These are phyloP conservation scores for Didymella segeticola DNA, from an alignment of 2,329 filamentous ascomycete species.

Conservation along the genomic window DNA sequence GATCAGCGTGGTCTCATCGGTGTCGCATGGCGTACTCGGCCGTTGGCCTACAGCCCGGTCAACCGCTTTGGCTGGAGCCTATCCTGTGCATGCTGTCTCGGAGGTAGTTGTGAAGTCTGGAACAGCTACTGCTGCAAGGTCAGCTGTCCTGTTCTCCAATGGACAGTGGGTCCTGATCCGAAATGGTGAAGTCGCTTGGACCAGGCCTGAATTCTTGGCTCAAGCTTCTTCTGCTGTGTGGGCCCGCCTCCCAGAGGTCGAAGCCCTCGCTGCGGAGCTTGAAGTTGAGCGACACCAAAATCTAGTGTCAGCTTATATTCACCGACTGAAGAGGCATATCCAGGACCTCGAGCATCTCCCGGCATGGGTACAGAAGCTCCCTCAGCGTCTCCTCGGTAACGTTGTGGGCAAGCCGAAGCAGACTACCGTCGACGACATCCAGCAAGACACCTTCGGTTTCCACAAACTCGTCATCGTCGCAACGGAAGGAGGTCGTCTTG, in stretches of 20 bases:
- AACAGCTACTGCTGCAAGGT: constrained; percentile 76
- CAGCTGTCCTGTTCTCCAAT: constrained; percentile 69
- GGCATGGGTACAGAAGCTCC: constrained; percentile 72
- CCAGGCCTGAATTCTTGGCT: constrained; percentile 80
- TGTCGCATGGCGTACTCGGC: constrained; percentile 76
- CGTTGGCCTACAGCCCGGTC: constrained; percentile 69
- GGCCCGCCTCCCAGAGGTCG: constrained; percentile 76
- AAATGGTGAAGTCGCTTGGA: constrained; percentile 83
- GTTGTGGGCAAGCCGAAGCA: constrained; percentile 65
- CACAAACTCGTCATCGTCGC: constrained; percentile 83
- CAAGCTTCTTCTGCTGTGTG: constrained; percentile 80
- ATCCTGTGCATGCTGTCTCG: constrained; percentile 72
- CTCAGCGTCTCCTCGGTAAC: constrained; percentile 68
- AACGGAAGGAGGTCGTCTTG: constrained; percentile 78
- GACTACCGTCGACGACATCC: constrained; percentile 59
- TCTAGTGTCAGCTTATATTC: constrained; percentile 80
- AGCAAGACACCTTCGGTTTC: constrained; percentile 82
- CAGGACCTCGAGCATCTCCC: constrained; percentile 80
- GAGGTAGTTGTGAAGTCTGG: constrained; percentile 78
- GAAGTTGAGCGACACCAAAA: constrained; percentile 87
- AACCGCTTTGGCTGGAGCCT: constrained; percentile 33
- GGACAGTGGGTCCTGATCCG: constrained; percentile 84
- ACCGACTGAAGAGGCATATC: constrained; percentile 82
- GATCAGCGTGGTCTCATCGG: constrained; percentile 75
- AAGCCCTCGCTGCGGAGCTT: constrained; percentile 78